Conservation (phyloP, 768 basidiomycete genomes). For the Rhizopogon rudus region DNA sequence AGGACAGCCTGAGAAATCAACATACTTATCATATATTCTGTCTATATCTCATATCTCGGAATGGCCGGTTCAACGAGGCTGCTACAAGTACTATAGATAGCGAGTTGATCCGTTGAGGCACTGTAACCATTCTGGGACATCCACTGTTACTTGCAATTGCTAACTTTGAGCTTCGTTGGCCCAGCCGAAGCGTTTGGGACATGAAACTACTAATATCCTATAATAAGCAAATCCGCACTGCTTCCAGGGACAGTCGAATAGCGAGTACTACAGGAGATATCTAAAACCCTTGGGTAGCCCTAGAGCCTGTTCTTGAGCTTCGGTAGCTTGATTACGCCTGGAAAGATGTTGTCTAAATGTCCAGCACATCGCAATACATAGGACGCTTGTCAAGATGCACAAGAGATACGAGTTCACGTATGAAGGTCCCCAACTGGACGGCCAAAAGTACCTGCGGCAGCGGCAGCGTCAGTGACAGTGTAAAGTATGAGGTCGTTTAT, state of each 20-base stretch:
- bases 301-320: conserved; percentile 32
- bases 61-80: too few relatives aligned
- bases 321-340: conserved; percentile 33
- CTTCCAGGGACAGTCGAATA: not conserved
- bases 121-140: too few relatives aligned
- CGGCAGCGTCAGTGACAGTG: not conserved
- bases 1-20: too few relatives aligned
- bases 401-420: conserved; percentile 72
- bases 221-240: not conserved
- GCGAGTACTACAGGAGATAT: conserved; percentile 35
- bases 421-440: conserved; percentile 59
- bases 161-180: too few relatives aligned
- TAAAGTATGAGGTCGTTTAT: not conserved
- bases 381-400: conserved; percentile 52
- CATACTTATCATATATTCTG: too few relatives aligned
- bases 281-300: conserved; percentile 34
- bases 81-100: too few relatives aligned
- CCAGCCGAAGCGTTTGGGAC: too few relatives aligned
- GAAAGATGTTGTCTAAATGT: conserved; percentile 39
- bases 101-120: too few relatives aligned
- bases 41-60: too few relatives aligned
- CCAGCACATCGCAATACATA: conserved; percentile 45
- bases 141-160: too few relatives aligned
- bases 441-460: conserved; percentile 55
- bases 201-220: too few relatives aligned